Conservation (phyloP, 305 asterid genomes). For the Vinca major region DNA sequence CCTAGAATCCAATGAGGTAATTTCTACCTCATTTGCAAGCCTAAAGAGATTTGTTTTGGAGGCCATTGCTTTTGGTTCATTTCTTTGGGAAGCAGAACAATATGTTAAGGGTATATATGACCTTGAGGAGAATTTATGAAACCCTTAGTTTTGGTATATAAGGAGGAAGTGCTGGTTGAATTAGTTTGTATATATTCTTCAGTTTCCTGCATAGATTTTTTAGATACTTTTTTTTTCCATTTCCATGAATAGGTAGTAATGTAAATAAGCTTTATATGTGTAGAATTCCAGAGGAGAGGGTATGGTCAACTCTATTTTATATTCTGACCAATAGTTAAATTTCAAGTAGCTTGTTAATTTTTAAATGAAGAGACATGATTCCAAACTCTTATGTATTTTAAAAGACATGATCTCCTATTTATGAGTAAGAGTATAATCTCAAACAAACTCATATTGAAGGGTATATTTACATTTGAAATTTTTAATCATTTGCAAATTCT, state of each 20-base stretch:
- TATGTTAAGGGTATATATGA: conserved; percentile 36
- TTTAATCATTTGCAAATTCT: too few relatives aligned
- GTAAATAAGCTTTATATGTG: neutral
- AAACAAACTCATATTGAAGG: too few relatives aligned
- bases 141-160: neutral
- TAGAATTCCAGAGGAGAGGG: neutral
- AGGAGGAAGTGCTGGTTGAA: neutral
- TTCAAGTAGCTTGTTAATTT: too few relatives aligned
- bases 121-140: conserved; percentile 46
- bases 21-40: conserved; percentile 64
- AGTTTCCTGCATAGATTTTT: neutral
- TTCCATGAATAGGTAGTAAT: neutral
- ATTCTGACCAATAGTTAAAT: too few relatives aligned
- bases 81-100: conserved; percentile 64
- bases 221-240: neutral
- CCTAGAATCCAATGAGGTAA: conserved; percentile 30
- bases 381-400: too few relatives aligned
- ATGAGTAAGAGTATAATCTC: too few relatives aligned
- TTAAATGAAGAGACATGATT: too few relatives aligned
- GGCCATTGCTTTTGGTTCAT: conserved; percentile 83
- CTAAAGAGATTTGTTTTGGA: conserved; percentile 73
- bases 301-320: too few relatives aligned
- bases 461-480: too few relatives aligned
- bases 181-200: neutral
- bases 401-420: too few relatives aligned